Evolutionary conservation across 257 asterid species (phyloP).

Genomic region (Plantago elongata): DNA sequence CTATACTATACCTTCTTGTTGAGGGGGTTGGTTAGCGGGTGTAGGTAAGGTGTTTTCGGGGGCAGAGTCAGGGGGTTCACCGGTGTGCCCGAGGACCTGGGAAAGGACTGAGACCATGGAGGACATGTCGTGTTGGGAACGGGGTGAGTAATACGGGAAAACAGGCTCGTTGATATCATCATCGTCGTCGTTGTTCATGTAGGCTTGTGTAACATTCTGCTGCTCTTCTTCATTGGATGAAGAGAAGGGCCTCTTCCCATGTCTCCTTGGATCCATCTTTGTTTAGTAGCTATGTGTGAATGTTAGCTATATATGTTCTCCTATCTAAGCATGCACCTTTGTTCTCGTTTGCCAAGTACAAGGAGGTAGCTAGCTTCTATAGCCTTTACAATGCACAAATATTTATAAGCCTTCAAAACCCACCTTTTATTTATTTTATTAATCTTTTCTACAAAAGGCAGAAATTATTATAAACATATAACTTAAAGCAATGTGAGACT

Average conservation of each 20-base stretch:
- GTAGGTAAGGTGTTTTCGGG: slow-evolving; percentile 15
- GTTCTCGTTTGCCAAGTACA: no score
- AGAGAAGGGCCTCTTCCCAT: slow-evolving; percentile 56
- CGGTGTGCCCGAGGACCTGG: slow-evolving; percentile 64
- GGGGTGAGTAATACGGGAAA: slow-evolving; percentile 48
- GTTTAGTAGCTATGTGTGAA: no score
- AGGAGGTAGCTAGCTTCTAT: no score
- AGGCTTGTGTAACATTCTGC: no score
- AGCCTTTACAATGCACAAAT: no score
- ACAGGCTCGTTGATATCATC: slow-evolving; percentile 4
- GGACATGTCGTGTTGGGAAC: slow-evolving; percentile 78
- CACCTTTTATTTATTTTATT: no score
- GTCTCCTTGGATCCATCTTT: slow-evolving; percentile 30
- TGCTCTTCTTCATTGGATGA: slow-evolving; percentile 36
- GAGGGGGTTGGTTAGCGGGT: slow-evolving; percentile 10
- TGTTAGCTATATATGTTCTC: no score
- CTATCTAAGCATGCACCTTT: no score
- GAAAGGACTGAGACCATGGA: slow-evolving; percentile 83
- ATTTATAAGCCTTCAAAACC: no score
- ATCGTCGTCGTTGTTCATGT: slow-evolving; percentile 24
- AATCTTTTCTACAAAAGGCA: no score
- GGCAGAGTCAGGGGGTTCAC: slow-evolving; percentile 10
- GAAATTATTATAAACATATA: no score
- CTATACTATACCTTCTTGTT: slow-evolving; percentile 65
- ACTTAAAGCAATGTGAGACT: no score